A percentile compares a stretch with the other conserved stretches of the same genome.
These are phyloP conservation scores for Nothophytophthora sp. DNA, from an alignment of 352 stramenopile species.

Conservation along the genomic window DNA sequence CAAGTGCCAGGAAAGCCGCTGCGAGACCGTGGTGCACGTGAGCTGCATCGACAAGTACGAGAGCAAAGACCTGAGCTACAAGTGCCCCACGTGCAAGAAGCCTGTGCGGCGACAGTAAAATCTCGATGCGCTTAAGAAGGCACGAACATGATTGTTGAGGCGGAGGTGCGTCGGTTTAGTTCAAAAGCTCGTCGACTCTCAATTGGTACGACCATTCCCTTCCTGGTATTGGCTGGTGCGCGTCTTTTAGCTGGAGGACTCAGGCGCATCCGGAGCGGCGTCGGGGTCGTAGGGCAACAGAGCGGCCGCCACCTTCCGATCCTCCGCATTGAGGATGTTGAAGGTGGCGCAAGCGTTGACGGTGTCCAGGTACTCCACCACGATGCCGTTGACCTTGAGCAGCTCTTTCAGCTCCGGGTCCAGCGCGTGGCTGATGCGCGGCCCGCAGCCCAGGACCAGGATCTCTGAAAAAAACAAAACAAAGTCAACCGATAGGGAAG, in stretches of 20 bases:
- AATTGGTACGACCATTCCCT: too few relatives aligned
- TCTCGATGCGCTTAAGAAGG: not conserved
- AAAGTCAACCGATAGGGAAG: too few relatives aligned
- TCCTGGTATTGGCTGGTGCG: not conserved
- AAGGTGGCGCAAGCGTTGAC: constrained; percentile 89
- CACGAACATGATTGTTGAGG: not conserved
- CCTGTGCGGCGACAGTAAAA: constrained; percentile 34
- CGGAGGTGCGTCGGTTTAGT: too few relatives aligned
- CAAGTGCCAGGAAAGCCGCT: constrained; percentile 34
- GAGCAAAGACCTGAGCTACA: constrained; percentile 58
- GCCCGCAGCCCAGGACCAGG: constrained; percentile 77
- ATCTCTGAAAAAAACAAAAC: constrained; percentile 49
- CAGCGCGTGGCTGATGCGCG: constrained; percentile 63
- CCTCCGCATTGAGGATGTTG: constrained; percentile 92
- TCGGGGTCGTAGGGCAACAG: constrained; percentile 73
- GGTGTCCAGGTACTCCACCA: constrained; percentile 86
- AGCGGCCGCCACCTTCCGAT: constrained; percentile 78
- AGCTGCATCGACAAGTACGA: constrained; percentile 70
- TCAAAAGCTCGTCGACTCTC: too few relatives aligned
- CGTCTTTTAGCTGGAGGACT: constrained; percentile 10
- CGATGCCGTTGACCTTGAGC: constrained; percentile 83
- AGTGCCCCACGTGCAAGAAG: constrained; percentile 53
- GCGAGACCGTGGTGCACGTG: constrained; percentile 48
- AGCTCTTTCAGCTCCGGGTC: constrained; percentile 64
- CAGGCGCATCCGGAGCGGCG: constrained; percentile 7